A percentile compares a stretch with the other conserved stretches of the same genome.
Conservation (phyloP, 352 stramenopile genomes). For the Albugo candida region DNA sequence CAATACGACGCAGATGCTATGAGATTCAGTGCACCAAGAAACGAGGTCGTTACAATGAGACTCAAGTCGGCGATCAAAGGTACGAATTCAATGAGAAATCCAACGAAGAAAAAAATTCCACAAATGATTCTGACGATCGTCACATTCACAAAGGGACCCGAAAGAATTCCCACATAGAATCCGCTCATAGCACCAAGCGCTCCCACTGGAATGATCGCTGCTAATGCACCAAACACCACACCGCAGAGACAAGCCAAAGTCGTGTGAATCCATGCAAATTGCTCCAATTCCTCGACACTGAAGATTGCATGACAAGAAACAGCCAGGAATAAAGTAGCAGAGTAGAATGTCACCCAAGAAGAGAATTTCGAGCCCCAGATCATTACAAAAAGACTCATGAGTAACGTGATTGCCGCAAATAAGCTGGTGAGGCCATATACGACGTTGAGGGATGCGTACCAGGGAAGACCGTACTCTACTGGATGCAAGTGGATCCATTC, state of each 20-base stretch:
- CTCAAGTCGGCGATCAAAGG: conserved; percentile 32
- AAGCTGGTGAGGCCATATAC: conserved; percentile 20
- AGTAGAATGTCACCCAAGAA: conserved; percentile 27
- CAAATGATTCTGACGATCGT: conserved; percentile 36
- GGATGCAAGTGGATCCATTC: conserved; percentile 84
- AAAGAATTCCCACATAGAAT: conserved; percentile 33
- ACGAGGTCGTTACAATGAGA: conserved; percentile 41
- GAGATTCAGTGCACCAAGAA: conserved; percentile 39
- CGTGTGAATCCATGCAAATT: conserved; percentile 45
- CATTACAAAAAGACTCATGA: conserved; percentile 27
- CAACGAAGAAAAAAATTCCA: conserved; percentile 18
- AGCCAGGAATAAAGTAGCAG: conserved; percentile 21
- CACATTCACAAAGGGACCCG: conserved; percentile 48
- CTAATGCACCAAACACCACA: conserved; percentile 44
- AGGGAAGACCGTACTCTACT: conserved; percentile 62
- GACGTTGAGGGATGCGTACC: conserved; percentile 51
- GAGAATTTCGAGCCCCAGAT: conserved; percentile 26
- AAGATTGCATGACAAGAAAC: conserved; percentile 54
- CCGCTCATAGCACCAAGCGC: conserved; percentile 44
- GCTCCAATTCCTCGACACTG: conserved; percentile 20
- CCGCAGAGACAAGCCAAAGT: conserved; percentile 47
- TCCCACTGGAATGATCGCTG: conserved; percentile 30
- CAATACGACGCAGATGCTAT: conserved; percentile 57
- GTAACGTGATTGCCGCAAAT: conserved; percentile 38
- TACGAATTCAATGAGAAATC: conserved; percentile 21